Conservation (phyloP, 2,329 filamentous ascomycete genomes). For the Colletotrichum tamarilloi region DNA sequence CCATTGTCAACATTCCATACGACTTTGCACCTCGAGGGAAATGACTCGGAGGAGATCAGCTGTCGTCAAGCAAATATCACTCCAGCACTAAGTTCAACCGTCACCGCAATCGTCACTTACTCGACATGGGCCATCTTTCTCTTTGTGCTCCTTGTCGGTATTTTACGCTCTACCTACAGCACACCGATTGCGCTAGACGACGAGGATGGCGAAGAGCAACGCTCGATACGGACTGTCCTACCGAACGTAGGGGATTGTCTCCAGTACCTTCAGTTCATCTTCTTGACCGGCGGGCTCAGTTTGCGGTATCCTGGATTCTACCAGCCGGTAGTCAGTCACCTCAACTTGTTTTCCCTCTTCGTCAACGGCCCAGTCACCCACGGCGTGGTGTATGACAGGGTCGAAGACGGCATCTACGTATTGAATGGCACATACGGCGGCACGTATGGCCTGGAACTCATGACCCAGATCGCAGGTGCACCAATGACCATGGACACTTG, state of each 20-base stretch:
- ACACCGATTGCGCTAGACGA: constrained; percentile 18
- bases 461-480: constrained; percentile 77
- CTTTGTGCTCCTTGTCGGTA: constrained; percentile 36
- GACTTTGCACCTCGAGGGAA: constrained; percentile 23
- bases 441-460: constrained; percentile 68
- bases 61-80: constrained; percentile 37
- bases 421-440: constrained; percentile 71
- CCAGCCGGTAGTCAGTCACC: constrained; percentile 75
- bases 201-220: constrained; percentile 8
- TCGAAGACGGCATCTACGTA: constrained; percentile 70
- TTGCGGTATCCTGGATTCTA: constrained; percentile 80
- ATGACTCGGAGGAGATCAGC: constrained; percentile 13
- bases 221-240: constrained; percentile 29
- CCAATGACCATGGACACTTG: constrained; percentile 71
- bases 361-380: constrained; percentile 54
- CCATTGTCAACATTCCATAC: constrained; percentile 34
- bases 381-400: constrained; percentile 40
- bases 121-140: constrained; percentile 34
- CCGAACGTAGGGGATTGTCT: constrained; percentile 64
- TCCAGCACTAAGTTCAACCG: constrained; percentile 24
- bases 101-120: constrained; percentile 29
- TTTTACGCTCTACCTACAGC: constrained; percentile 14
- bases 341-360: constrained; percentile 75
- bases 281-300: constrained; percentile 76
- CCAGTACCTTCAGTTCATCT: constrained; percentile 80